Evolutionary conservation across 139 green algal species (phyloP).

Genomic region (Spirogloea muscicola): DNA sequence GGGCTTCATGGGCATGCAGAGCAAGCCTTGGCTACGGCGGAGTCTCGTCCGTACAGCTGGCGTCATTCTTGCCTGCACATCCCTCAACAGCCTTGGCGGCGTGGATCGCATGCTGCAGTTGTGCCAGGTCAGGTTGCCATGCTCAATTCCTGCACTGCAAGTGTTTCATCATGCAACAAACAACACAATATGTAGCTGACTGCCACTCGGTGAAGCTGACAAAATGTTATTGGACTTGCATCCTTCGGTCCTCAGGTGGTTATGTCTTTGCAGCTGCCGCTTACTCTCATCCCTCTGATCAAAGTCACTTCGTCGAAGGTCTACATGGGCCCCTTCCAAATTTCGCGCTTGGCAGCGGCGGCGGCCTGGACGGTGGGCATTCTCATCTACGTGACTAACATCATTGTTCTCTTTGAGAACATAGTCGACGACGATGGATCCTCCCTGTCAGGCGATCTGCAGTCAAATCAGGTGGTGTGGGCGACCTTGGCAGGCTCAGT

Average conservation of each 20-base stretch:
- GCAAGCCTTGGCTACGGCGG: background rate
- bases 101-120: slow-evolving; percentile 15
- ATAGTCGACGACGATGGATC: no score
- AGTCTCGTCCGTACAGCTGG: background rate
- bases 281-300: slow-evolving; percentile 50
- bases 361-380: slow-evolving; percentile 1
- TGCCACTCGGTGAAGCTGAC: no score
- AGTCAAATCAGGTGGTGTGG: background rate
- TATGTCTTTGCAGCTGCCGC: slow-evolving; percentile 47
- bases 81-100: slow-evolving; percentile 15
- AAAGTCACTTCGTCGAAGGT: slow-evolving; percentile 29
- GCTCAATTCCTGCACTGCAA: no score
- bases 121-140: no score
- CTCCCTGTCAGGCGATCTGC: slow-evolving; percentile 3
- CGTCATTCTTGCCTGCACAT: background rate
- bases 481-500: slow-evolving; percentile 2
- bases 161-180: no score
- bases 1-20: background rate
- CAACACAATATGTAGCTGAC: no score
- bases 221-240: no score
- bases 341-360: background rate
- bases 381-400: background rate
- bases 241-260: slow-evolving; percentile 37
- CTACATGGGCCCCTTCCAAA: slow-evolving; percentile 32
- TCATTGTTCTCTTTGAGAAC: slow-evolving; percentile 24